Evolutionary conservation across 2,329 filamentous ascomycete species (phyloP).

Genomic region (Cladosporium sp.): DNA sequence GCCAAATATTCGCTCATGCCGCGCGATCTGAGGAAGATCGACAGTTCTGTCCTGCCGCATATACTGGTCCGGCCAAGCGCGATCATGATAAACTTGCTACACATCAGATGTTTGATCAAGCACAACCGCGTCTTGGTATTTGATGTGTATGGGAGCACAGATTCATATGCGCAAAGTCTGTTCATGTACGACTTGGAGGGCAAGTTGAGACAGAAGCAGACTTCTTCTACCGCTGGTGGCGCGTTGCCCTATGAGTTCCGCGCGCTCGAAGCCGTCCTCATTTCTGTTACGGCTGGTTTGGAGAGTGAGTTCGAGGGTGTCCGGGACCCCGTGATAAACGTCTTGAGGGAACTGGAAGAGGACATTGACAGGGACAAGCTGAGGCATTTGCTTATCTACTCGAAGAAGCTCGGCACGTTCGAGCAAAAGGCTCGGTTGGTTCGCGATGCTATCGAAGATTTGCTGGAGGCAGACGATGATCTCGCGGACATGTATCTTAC

Average conservation of each 20-base stretch:
- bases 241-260: constrained; percentile 91
- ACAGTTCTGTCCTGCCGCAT: constrained; percentile 89
- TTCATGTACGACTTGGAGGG: constrained; percentile 98
- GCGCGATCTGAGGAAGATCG: constrained; percentile 93
- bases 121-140: constrained; percentile 90
- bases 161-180: constrained; percentile 88
- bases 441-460: constrained; percentile 86
- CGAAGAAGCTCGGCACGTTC: constrained; percentile 92
- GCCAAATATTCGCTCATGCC: constrained; percentile 91
- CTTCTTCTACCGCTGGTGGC: constrained; percentile 40
- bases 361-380: constrained; percentile 95
- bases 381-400: constrained; percentile 82
- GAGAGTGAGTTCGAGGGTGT: constrained; percentile 94
- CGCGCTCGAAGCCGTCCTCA: constrained; percentile 88
- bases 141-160: constrained; percentile 89
- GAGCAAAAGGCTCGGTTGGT: constrained; percentile 95
- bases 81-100: constrained; percentile 92
- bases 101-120: constrained; percentile 92
- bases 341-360: constrained; percentile 85
- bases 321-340: constrained; percentile 81
- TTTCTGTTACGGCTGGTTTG: constrained; percentile 84
- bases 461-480: constrained; percentile 94
- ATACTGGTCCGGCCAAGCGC: constrained; percentile 89
- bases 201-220: constrained; percentile 75
- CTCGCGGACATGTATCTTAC: constrained; percentile 91